A percentile compares a stretch with the other conserved stretches of the same genome.
Evolutionary conservation across 2,329 filamentous ascomycete species (phyloP).

Genomic region (Mariannaea elegans): DNA sequence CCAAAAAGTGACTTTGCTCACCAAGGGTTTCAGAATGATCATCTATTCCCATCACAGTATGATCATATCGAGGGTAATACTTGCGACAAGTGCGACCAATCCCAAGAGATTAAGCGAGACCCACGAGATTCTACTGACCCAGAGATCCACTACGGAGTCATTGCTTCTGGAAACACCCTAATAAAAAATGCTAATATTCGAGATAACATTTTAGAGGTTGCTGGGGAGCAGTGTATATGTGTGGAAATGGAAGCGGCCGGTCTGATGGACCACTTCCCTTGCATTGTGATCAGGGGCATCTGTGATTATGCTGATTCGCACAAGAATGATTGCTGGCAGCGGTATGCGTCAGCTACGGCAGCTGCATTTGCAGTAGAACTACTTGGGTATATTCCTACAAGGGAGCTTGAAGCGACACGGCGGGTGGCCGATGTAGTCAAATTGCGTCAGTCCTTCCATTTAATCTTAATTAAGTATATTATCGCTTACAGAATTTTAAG

Average conservation of each 20-base stretch:
- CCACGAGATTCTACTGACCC: no score
- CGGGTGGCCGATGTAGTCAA: neutral
- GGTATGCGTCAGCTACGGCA: constrained; percentile 45
- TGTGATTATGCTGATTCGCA: no score
- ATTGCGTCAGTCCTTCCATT: neutral
- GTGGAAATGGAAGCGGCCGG: no score
- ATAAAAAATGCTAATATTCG: constrained; percentile 26
- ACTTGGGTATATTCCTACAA: neutral
- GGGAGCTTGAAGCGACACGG: neutral
- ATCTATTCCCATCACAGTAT: constrained; percentile 16
- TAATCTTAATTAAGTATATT: no score
- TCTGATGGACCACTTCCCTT: no score
- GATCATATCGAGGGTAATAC: constrained; percentile 8
- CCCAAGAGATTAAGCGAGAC: no score
- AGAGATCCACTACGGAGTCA: constrained; percentile 33
- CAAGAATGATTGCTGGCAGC: constrained; percentile 50
- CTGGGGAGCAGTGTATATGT: no score
- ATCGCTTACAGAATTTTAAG: no score
- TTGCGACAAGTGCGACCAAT: no score
- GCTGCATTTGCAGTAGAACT: constrained; percentile 41
- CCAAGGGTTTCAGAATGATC: constrained; percentile 27
- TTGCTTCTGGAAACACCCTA: constrained; percentile 36
- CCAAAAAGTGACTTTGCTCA: constrained; percentile 13
- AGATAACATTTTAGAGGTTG: constrained; percentile 14
- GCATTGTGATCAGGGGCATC: no score